Conservation (phyloP, 2,329 filamentous ascomycete species). For the Aureobasidium melanogenum region DNA sequence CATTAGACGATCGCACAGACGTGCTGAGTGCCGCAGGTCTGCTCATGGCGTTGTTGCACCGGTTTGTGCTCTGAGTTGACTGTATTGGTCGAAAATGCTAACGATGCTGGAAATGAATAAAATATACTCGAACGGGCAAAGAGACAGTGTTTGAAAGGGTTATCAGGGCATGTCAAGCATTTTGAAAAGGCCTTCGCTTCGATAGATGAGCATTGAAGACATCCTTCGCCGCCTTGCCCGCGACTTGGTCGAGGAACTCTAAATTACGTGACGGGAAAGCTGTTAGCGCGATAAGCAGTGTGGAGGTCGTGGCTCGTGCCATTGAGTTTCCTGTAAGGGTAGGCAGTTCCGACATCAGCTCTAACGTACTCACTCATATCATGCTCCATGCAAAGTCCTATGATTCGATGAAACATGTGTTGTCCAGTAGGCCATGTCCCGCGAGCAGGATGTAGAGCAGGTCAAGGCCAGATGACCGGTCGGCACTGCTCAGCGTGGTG, state of each 20-base stretch:
- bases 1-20: conserved; percentile 2
- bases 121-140: neutral
- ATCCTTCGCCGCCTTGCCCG: neutral
- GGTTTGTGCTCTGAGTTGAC: neutral
- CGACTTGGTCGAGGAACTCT: conserved; percentile 3
- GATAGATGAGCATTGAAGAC: neutral
- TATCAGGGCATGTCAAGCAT: neutral
- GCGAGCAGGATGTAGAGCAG: neutral
- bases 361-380: neutral
- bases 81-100: neutral
- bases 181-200: neutral
- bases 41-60: neutral
- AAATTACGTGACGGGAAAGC: conserved; percentile 10
- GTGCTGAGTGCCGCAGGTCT: conserved; percentile 5
- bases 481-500: neutral
- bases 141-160: neutral
- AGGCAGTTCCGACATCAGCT: conserved; percentile 4
- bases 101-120: neutral
- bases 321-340: neutral
- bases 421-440: neutral
- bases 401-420: neutral
- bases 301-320: neutral
- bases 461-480: neutral
- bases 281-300: conserved; percentile 7
- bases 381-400: neutral